phyloP scores from a whole-genome alignment of 2,329 filamentous ascomycete species.

The Rutstroemia sp. region DNA sequence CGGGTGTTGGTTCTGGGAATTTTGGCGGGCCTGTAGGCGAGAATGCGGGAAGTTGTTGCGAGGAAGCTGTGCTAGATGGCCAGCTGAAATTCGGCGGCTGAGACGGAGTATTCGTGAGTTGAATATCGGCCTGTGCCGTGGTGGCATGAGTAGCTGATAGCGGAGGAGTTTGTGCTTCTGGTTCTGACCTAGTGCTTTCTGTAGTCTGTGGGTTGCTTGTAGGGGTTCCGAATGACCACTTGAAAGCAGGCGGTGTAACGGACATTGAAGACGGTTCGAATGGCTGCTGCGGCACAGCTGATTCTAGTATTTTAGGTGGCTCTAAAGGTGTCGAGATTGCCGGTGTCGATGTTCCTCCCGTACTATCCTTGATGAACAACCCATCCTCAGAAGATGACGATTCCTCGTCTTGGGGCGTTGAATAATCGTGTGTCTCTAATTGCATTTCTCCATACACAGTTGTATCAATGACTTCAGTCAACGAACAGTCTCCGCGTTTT shows the following conservation, averaged over 20 bases:
- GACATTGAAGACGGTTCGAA: background rate
- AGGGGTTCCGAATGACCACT: background rate
- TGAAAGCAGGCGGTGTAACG: background rate
- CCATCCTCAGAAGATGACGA: slow-evolving; percentile 31
- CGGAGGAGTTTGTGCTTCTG: background rate
- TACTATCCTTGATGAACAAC: slow-evolving; percentile 22
- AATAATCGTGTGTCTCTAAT: background rate
- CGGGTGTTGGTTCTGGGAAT: background rate
- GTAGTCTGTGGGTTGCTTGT: background rate
- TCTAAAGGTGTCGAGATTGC: background rate
- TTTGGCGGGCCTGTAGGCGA: background rate
- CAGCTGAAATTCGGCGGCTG: slow-evolving; percentile 1
- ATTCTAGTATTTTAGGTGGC: background rate
- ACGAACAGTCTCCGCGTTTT: slow-evolving; percentile 45
- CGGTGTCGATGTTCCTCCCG: background rate
- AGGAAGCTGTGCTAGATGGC: background rate
- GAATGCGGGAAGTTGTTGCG: background rate
- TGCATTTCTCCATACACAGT: slow-evolving; percentile 41
- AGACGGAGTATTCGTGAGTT: background rate
- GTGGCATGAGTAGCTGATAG: background rate
- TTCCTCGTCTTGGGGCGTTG: background rate
- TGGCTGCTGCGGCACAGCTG: background rate
- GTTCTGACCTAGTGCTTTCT: too few species aligned
- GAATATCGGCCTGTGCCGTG: background rate
- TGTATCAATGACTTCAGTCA: slow-evolving; percentile 48